Evolutionary conservation across 305 asterid species (phyloP).

Genomic region (Euphrasia arctica): DNA sequence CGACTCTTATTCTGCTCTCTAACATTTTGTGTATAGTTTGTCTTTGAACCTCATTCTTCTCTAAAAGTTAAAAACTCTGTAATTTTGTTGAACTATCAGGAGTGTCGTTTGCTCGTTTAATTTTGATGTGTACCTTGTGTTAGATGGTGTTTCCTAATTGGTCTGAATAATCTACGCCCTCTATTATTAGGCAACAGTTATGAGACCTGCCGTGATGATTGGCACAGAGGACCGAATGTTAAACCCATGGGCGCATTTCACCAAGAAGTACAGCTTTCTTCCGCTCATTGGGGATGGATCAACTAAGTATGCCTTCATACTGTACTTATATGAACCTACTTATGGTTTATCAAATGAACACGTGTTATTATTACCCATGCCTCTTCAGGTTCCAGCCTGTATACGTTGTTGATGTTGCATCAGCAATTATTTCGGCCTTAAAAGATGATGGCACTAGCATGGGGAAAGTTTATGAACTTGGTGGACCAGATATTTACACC

Average conservation of each 20-base stretch:
- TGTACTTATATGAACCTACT: background rate
- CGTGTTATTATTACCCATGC: slow-evolving; percentile 25
- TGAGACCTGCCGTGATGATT: slow-evolving; percentile 93
- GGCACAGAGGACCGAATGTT: slow-evolving; percentile 96
- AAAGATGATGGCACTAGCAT: slow-evolving; percentile 92
- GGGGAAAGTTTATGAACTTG: slow-evolving; percentile 97
- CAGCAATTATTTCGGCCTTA: slow-evolving; percentile 83
- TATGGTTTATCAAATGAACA: slow-evolving; percentile 16
- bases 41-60: background rate
- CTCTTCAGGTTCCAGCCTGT: slow-evolving; percentile 93
- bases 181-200: slow-evolving; percentile 70
- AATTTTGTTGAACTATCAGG: slow-evolving; percentile 4
- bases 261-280: slow-evolving; percentile 77
- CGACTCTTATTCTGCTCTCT: no score
- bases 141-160: slow-evolving; percentile 23
- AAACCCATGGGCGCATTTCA: slow-evolving; percentile 93
- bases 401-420: slow-evolving; percentile 89
- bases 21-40: background rate
- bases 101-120: background rate
- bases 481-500: slow-evolving; percentile 90
- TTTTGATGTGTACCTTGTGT: slow-evolving; percentile 1
- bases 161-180: slow-evolving; percentile 26
- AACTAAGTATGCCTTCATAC: slow-evolving; percentile 56
- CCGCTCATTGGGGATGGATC: slow-evolving; percentile 93
- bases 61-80: background rate